Conservation (phyloP, 305 asterid species). For the Solanum chacoense region DNA sequence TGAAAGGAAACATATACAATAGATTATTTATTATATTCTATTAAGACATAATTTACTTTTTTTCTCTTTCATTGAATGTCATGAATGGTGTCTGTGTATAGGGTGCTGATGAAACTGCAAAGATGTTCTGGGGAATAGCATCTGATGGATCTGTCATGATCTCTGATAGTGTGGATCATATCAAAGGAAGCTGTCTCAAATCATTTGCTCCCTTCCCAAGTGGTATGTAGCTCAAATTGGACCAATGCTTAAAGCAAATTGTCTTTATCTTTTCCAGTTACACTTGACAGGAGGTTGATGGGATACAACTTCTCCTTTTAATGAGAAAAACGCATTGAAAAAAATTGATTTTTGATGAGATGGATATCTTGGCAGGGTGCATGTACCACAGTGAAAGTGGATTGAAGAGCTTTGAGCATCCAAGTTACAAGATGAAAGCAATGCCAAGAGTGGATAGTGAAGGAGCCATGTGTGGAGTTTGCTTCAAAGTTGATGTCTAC, state of each 20-base stretch:
- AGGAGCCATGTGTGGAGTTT: conserved; percentile 71
- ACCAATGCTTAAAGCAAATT: not conserved
- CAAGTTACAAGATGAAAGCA: conserved; percentile 69
- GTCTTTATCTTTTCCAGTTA: not conserved
- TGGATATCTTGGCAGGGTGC: conserved; percentile 40
- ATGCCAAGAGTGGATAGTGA: conserved; percentile 87
- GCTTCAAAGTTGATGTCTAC: conserved; percentile 61
- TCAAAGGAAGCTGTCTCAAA: conserved; percentile 66
- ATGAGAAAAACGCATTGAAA: not conserved
- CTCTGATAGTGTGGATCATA: conserved; percentile 51
- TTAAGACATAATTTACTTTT: not conserved
- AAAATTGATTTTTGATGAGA: not conserved
- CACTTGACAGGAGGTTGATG: not conserved
- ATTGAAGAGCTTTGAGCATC: conserved; percentile 72
- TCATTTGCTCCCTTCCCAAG: conserved; percentile 86
- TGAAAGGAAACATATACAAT: not conserved
- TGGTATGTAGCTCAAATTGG: conserved; percentile 33
- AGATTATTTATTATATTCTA: not conserved
- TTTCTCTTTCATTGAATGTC: too few relatives aligned
- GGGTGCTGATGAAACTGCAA: conserved; percentile 73
- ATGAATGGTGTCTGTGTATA: conserved; percentile 7
- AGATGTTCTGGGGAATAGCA: conserved; percentile 69
- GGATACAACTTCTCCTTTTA: not conserved
- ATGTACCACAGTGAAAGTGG: conserved; percentile 74
- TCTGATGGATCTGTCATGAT: conserved; percentile 76